These are phyloP conservation scores for Floccularia luteovirens DNA, from an alignment of 768 basidiomycete species.

Conservation along the genomic window DNA sequence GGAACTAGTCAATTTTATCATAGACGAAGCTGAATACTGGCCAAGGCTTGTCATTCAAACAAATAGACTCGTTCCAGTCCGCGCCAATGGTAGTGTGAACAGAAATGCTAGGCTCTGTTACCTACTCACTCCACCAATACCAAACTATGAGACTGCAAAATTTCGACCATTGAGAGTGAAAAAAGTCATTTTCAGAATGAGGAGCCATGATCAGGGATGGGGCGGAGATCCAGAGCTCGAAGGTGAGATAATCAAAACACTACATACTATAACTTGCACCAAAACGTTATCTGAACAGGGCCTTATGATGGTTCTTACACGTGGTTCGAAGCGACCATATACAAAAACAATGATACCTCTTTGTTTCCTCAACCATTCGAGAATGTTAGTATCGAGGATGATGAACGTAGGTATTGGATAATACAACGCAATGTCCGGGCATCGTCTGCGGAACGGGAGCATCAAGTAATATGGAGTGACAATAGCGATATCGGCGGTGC, in stretches of 20 bases:
- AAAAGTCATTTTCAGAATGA: conserved; percentile 10
- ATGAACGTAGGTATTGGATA: conserved; percentile 6
- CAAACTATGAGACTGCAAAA: not conserved
- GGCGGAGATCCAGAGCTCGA: not conserved
- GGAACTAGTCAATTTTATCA: conserved; percentile 11
- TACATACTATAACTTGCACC: not conserved
- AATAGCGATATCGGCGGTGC: conserved; percentile 4
- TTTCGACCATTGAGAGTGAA: conserved; percentile 5
- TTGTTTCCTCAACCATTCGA: no score
- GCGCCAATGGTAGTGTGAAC: not conserved
- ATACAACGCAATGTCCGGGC: conserved; percentile 15
- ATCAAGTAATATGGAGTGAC: conserved; percentile 2
- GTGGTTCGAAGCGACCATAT: not conserved
- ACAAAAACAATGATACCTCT: no score
- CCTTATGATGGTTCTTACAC: not conserved
- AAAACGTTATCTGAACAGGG: not conserved
- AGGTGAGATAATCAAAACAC: not conserved
- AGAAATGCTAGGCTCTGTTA: conserved; percentile 8
- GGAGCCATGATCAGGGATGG: conserved; percentile 10
- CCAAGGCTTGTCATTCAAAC: conserved; percentile 5
- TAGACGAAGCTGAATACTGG: conserved; percentile 12
- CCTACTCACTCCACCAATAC: conserved; percentile 9
- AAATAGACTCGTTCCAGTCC: conserved; percentile 1
- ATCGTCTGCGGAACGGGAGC: not conserved
- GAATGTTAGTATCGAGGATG: conserved; percentile 2